Conservation (phyloP, 257 asterid species). For the Craterostigma plantagineum region DNA sequence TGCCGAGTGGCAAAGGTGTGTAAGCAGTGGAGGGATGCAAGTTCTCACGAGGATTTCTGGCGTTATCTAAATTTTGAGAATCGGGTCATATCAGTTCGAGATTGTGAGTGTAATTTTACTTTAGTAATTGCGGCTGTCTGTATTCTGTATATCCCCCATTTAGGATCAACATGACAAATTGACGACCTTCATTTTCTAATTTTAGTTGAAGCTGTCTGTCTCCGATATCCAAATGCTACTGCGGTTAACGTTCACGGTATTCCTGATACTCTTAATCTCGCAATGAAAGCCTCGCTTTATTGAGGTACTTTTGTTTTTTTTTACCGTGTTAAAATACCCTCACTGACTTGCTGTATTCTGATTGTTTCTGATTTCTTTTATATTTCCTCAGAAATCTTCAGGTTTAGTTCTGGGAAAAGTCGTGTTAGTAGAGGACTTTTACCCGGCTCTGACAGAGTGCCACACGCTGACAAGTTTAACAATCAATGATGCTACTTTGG, state of each 20-base stretch:
- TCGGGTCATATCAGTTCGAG: constrained; percentile 39
- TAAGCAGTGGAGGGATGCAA: constrained; percentile 90
- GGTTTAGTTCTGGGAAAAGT: constrained; percentile 85
- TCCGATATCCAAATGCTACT: constrained; percentile 82
- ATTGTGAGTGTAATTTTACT: constrained; percentile 37
- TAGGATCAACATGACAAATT: background rate
- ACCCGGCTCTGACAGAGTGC: constrained; percentile 60
- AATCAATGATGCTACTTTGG: constrained; percentile 74
- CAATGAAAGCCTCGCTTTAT: constrained; percentile 47
- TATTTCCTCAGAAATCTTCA: constrained; percentile 61
- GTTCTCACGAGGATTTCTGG: constrained; percentile 98
- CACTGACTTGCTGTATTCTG: background rate
- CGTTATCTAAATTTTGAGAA: constrained; percentile 77
- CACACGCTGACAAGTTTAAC: constrained; percentile 65
- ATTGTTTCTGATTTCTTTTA: constrained; percentile 12
- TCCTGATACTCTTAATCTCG: constrained; percentile 48
- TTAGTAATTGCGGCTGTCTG: background rate
- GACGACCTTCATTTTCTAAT: background rate
- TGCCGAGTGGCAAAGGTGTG: constrained; percentile 90
- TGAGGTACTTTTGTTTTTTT: constrained; percentile 34
- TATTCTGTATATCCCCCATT: background rate
- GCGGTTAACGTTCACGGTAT: constrained; percentile 65
- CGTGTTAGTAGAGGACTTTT: constrained; percentile 65
- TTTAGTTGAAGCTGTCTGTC: constrained; percentile 77
- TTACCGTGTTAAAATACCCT: constrained; percentile 3